Evolutionary conservation across 1,284 basidiomycete species (phyloP).

Genomic region (Rhodotorula sp.): DNA sequence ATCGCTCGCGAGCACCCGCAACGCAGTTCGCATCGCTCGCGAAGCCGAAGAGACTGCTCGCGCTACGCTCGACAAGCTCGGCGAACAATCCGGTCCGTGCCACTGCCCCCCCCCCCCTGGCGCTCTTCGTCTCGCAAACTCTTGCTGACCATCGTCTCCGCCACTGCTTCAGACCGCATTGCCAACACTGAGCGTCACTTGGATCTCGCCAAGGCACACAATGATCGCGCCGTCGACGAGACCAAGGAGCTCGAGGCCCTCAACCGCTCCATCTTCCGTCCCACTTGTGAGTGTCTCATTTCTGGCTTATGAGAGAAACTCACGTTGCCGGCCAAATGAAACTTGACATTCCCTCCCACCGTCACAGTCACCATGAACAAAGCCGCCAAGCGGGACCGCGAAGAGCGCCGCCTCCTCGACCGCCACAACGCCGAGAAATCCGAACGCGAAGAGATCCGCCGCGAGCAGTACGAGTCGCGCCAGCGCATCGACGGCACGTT

Average conservation of each 20-base stretch:
- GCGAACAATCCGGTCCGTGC: constrained; percentile 88
- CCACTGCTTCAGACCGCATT: constrained; percentile 55
- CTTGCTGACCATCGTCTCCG: too few relatives aligned
- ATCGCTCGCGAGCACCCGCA: constrained; percentile 82
- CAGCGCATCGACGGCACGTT: constrained; percentile 76
- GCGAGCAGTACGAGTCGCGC: constrained; percentile 82
- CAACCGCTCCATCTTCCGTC: constrained; percentile 92
- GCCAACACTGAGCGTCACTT: constrained; percentile 95
- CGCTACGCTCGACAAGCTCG: constrained; percentile 79
- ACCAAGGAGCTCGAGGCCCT: constrained; percentile 91
- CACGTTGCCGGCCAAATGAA: not conserved
- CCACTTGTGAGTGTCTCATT: constrained; percentile 51
- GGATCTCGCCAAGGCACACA: constrained; percentile 88
- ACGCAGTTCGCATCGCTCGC: constrained; percentile 86
- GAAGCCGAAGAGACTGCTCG: constrained; percentile 96
- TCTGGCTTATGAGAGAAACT: too few relatives aligned
- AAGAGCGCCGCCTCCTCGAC: constrained; percentile 81
- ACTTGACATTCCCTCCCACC: not conserved
- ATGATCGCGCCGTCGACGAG: constrained; percentile 84
- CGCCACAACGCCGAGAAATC: constrained; percentile 86
- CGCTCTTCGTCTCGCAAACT: not conserved
- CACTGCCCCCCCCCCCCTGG: not conserved
- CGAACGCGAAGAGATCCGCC: constrained; percentile 79
- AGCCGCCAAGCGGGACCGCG: constrained; percentile 81
- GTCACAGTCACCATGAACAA: constrained; percentile 45